These are phyloP conservation scores for Spiraea crenata DNA, from an alignment of 331 rosid genomes.

Conservation along the genomic window DNA sequence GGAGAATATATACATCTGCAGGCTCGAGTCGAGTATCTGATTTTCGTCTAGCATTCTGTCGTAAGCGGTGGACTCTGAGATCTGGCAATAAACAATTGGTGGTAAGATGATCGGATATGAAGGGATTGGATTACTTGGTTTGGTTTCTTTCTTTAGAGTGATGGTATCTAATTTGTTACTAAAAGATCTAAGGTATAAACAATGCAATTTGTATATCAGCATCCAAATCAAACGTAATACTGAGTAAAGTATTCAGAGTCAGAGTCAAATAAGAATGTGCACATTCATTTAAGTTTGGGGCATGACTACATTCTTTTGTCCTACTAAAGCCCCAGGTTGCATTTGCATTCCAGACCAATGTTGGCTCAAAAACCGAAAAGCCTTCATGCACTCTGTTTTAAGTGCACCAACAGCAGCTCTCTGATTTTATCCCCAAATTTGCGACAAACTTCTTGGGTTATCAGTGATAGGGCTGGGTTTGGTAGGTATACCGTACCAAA, in stretches of 20 bases:
- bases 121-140: background rate
- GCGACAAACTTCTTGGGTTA: too few species aligned
- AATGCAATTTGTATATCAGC: too few species aligned
- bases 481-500: too few species aligned
- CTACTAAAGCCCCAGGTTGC: too few species aligned
- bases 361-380: too few species aligned
- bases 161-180: background rate
- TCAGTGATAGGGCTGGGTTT: too few species aligned
- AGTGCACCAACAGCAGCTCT: too few species aligned
- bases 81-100: background rate
- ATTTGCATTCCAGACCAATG: too few species aligned
- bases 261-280: background rate
- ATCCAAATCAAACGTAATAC: too few species aligned
- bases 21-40: background rate
- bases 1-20: background rate
- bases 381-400: too few species aligned
- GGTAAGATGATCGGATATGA: background rate
- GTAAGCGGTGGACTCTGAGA: constrained; percentile 9
- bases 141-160: background rate
- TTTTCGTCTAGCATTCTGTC: constrained; percentile 21
- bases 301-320: too few species aligned
- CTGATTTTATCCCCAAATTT: too few species aligned
- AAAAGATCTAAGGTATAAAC: background rate
- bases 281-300: background rate
- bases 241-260: background rate